Base-by-base conservation (phyloP, 495 filamentous ascomycete genomes). In the Letharia columbiana region DNA sequence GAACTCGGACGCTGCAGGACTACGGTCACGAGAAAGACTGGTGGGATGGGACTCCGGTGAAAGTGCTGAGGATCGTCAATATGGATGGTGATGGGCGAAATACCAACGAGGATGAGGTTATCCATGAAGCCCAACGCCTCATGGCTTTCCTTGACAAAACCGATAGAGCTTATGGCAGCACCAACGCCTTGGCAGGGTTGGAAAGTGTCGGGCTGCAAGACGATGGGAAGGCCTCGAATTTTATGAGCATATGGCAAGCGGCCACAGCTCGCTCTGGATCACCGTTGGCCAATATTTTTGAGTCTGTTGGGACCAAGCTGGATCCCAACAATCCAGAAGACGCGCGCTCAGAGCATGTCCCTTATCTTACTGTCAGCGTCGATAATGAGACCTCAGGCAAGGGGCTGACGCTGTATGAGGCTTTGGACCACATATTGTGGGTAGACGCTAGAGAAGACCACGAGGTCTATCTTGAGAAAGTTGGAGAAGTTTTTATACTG, bases 71-170 rank as follows among this genome's bases (percentile, higher is more conserved):
- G 44, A 80, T 86, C 23, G 79, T 86, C n/a, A 80, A 83, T 20
- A 70, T 81, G n/a, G 67, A 64, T 54, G 69, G 80, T 49, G 78
- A 79, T 20, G 71, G 73, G 33, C 75, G 74, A 15, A 74, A 78
- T 41, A 72, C 71, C 11, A 72, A 81, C 10, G 79, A 76, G 71
- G 77, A 80, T 28, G 81, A 85, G 18, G 78, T 83, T 10, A 73
- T 82, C 42, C 68, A 79, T 64, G 78, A 82, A 67, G 70, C 75
- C 47, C 91, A 96, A 72, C 86, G 92, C 35, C 71, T 96, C n/a
- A 84, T 96, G 76, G 91, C 91, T 31, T 96, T 97, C 70, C 79
- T 96, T 42, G 90, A 95, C 67, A 76, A 74, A 28, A 91, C 92
- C 17, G 81, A 87, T 9, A 86, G 92, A 52, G 83, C 87, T n/a